Base-by-base conservation (phyloP, 306 rosid genomes). In the Dalbergia cochinchinensis region DNA sequence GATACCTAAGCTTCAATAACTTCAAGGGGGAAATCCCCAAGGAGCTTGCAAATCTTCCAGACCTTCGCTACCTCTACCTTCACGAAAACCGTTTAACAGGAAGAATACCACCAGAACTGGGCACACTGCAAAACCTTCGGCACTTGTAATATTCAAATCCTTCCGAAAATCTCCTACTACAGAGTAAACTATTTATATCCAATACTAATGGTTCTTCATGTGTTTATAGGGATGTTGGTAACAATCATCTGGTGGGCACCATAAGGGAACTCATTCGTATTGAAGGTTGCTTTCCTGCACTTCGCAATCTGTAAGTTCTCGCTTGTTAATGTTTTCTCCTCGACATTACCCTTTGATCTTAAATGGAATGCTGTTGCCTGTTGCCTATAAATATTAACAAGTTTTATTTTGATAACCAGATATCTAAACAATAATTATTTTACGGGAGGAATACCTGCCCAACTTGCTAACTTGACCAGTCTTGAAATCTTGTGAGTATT, bases 211-310 rank as follows among this genome's bases (percentile, higher is more conserved):
- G 64, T 70, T 60, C 69, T 78, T 81, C 64, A 39, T 51, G 76
- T 73, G 55, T 74, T 86, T 60, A 55, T 69, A 96, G 99, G 96
- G 99, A 96, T 81, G 99, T 65, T 54, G 99, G 99, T 57, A 90
- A 91, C 86, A 96, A 96, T 90, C 99, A 96, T 85, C 86, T 96
- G 92, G 98, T 96, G 67, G 99, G 99, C 73, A 96, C 99, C 61
- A 88, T 96, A 73, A 86, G 98, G 87, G 99, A 96, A 84, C 98
- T 96, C 78, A 96, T 93, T 59, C 99, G 98, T 26, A 58, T 96
- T 79, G 99, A 93, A 80, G 99, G 97, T 50, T 93, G 98, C 87
- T 96, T 93, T 87, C 98, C 96, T 3, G 87, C 97, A 13, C 90
- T 96, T 76, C 97, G 98, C 81, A 93, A 96, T 85, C 86, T 96